Conservation (phyloP, 179 eudicot genomes). For the Patellifolia procumbens region DNA sequence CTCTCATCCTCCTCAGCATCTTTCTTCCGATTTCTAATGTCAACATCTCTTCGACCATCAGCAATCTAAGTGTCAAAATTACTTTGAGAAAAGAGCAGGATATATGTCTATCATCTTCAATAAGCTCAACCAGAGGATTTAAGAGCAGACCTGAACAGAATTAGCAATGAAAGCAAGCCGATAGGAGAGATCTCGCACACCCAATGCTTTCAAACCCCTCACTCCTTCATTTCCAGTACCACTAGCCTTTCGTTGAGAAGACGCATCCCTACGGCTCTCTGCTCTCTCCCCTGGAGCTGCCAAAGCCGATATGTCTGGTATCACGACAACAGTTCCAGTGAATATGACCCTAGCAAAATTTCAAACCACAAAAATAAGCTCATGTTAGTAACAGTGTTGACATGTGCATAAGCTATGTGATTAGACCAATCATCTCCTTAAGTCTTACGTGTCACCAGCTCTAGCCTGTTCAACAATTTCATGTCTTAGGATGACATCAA, state of each 20-base stretch:
- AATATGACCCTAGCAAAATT: conserved; percentile 67
- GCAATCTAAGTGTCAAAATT: conserved; percentile 44
- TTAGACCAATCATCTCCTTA: background rate
- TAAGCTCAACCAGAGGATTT: background rate
- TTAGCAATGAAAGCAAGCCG: conserved; percentile 95
- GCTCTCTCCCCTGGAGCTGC: conserved; percentile 98
- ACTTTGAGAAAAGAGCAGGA: background rate
- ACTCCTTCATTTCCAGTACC: conserved; percentile 77
- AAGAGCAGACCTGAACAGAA: conserved; percentile 78
- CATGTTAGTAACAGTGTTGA: background rate
- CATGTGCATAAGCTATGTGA: background rate
- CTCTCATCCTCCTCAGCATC: conserved; percentile 72
- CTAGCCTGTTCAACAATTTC: conserved; percentile 99
- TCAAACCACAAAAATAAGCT: conserved; percentile 6
- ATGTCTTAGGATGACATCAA: conserved; percentile 90
- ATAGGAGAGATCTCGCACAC: conserved; percentile 93
- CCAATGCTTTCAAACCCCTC: conserved; percentile 82
- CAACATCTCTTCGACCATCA: conserved; percentile 86
- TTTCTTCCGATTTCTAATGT: conserved; percentile 69
- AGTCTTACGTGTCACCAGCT: conserved; percentile 92
- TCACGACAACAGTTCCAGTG: conserved; percentile 92
- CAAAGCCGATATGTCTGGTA: conserved; percentile 89
- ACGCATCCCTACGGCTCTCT: conserved; percentile 77
- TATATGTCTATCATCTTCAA: background rate
- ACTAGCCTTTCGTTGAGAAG: conserved; percentile 63